These are phyloP conservation scores for Primulina tabacum DNA, from an alignment of 257 asterid species.

Conservation along the genomic window DNA sequence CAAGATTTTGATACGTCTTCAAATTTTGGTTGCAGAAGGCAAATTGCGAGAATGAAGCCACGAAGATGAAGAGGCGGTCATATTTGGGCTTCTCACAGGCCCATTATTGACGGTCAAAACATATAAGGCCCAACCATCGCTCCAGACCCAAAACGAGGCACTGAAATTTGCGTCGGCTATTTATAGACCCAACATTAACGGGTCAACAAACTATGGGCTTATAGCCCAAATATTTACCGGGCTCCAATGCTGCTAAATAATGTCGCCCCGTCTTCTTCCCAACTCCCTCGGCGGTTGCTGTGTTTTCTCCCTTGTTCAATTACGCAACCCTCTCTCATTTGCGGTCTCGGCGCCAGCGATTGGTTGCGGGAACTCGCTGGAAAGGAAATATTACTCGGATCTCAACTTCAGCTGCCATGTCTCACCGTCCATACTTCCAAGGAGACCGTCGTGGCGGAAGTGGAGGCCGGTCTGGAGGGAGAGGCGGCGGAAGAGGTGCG, in stretches of 20 bases:
- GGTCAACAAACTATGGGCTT: not conserved
- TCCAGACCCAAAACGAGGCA: no score
- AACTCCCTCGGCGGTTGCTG: constrained; percentile 29
- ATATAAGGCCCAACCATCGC: not conserved
- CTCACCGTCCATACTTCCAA: constrained; percentile 73
- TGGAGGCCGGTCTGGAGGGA: constrained; percentile 36
- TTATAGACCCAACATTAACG: not conserved
- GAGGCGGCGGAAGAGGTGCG: constrained; percentile 47
- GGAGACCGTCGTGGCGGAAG: constrained; percentile 70
- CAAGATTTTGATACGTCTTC: not conserved
- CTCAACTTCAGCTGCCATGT: constrained; percentile 48
- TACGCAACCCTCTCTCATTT: constrained; percentile 22
- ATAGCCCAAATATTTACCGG: not conserved
- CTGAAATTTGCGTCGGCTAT: no score
- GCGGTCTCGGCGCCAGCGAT: constrained; percentile 8
- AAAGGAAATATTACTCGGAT: constrained; percentile 23
- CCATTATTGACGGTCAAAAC: not conserved
- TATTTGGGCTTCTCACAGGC: not conserved
- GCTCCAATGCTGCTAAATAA: constrained; percentile 1
- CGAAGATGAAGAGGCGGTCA: not conserved
- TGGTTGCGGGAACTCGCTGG: constrained; percentile 8
- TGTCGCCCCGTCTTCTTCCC: constrained; percentile 39
- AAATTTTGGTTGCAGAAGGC: not conserved
- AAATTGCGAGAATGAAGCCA: not conserved
- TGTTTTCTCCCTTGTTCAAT: constrained; percentile 22